phyloP scores from a whole-genome alignment of 257 asterid genomes.

The Voacanga thouarsii region DNA sequence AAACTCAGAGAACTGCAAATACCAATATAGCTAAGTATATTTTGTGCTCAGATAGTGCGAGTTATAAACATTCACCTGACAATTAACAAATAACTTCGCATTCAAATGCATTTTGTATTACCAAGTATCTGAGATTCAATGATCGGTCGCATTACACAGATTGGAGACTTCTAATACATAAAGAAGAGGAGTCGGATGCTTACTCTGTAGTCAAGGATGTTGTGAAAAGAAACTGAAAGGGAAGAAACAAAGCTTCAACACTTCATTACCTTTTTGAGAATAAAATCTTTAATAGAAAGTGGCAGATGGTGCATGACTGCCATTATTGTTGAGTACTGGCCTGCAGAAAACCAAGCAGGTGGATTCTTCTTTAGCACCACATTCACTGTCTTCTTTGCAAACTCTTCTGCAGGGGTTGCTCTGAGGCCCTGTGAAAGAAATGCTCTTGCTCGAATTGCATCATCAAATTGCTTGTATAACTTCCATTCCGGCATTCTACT shows the following conservation, averaged over 20 bases:
- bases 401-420: slow-evolving; percentile 77
- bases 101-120: not conserved
- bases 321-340: slow-evolving; percentile 57
- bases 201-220: not conserved
- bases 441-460: slow-evolving; percentile 67
- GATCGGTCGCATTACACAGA: too few species aligned
- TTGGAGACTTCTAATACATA: too few species aligned
- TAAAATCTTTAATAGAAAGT: slow-evolving; percentile 55
- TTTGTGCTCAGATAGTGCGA: too few species aligned
- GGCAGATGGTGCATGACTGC: slow-evolving; percentile 56
- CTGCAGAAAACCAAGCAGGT: slow-evolving; percentile 67
- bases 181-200: not conserved
- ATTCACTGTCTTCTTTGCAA: slow-evolving; percentile 72
- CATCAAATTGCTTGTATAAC: slow-evolving; percentile 66
- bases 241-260: slow-evolving; percentile 21
- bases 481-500: slow-evolving; percentile 87
- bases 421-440: slow-evolving; percentile 48
- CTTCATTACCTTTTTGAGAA: slow-evolving; percentile 46
- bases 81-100: not conserved
- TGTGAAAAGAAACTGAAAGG: not conserved
- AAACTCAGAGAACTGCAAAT: too few species aligned
- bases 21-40: too few species aligned
- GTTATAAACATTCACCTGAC: not conserved
- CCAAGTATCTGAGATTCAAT: not conserved
- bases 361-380: slow-evolving; percentile 67